phyloP scores from a whole-genome alignment of 2,329 filamentous ascomycete species.

The Trichophyton verrucosum region DNA sequence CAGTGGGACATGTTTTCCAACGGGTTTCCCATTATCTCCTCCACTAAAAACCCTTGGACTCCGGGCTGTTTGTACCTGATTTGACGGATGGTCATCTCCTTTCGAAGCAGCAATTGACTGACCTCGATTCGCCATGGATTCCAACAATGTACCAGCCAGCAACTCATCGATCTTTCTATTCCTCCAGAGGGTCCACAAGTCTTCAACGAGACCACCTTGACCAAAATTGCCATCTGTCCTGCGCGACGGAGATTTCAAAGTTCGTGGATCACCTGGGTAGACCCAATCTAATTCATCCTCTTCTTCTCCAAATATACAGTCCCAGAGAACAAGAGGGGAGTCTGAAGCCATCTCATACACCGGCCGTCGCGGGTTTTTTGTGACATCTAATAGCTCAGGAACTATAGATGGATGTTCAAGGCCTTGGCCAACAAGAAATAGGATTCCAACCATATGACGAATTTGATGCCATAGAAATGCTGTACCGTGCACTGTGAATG shows the following conservation, averaged over 20 bases:
- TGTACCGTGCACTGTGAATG: constrained; percentile 76
- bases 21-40: constrained; percentile 40
- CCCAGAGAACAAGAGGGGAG: constrained; percentile 83
- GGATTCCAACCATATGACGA: constrained; percentile 76
- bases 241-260: constrained; percentile 17
- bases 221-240: constrained; percentile 51
- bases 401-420: constrained; percentile 66
- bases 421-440: constrained; percentile 88
- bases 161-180: constrained; percentile 82
- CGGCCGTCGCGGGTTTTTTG: constrained; percentile 60
- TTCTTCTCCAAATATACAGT: constrained; percentile 69
- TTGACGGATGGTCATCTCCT: constrained; percentile 15
- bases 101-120: constrained; percentile 22
- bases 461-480: constrained; percentile 99
- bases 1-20: constrained; percentile 47
- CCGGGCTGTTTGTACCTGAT: constrained; percentile 20
- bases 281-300: constrained; percentile 63
- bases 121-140: constrained; percentile 41
- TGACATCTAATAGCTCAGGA: constrained; percentile 59
- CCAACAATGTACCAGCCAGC: constrained; percentile 60
- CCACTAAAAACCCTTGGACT: constrained; percentile 48
- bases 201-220: constrained; percentile 53
- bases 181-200: constrained; percentile 73
- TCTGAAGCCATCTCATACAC: constrained; percentile 86
- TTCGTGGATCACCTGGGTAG: constrained; percentile 56